Evolutionary conservation across 371 early-diverging fungal genomes (phyloP).

Genomic region (Rhizopus microsporus): DNA sequence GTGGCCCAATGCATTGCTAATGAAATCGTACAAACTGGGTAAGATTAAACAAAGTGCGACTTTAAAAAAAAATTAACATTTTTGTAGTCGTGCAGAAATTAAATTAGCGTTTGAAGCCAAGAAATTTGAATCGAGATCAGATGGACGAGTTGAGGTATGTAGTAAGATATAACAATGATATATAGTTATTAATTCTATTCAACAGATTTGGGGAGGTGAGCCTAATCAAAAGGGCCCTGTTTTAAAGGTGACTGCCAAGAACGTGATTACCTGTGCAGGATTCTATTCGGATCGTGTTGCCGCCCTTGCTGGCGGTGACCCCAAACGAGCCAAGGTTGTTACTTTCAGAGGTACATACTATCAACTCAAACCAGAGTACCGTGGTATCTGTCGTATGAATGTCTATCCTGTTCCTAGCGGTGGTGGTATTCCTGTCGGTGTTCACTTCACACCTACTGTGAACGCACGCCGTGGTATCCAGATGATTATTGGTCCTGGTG

Average conservation of each 20-base stretch:
- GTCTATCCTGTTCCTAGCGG: constrained; percentile 53
- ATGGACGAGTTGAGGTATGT: constrained; percentile 31
- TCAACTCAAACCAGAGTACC: constrained; percentile 46
- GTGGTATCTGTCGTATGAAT: constrained; percentile 42
- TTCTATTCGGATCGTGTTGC: constrained; percentile 50
- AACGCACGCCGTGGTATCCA: constrained; percentile 47
- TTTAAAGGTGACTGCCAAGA: constrained; percentile 35
- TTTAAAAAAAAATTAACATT: background rate
- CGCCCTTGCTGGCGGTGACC: constrained; percentile 41
- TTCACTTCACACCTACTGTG: constrained; percentile 49
- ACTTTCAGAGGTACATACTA: constrained; percentile 53
- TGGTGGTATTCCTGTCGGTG: constrained; percentile 53
- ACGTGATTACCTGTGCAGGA: constrained; percentile 53
- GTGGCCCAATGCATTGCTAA: constrained; percentile 42
- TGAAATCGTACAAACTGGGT: constrained; percentile 46
- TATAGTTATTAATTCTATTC: background rate
- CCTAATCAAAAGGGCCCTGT: constrained; percentile 39
- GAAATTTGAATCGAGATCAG: constrained; percentile 31
- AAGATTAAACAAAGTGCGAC: constrained; percentile 4
- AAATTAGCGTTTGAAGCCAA: constrained; percentile 46
- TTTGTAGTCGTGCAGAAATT: constrained; percentile 46
- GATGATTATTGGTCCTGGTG: constrained; percentile 53
- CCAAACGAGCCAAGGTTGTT: constrained; percentile 32
- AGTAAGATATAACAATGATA: background rate
- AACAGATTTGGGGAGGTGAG: constrained; percentile 43